A percentile compares a stretch with the other conserved stretches of the same genome.
These are phyloP conservation scores for Botrytis deweyae DNA, from an alignment of 2,329 filamentous ascomycete genomes.

Conservation along the genomic window DNA sequence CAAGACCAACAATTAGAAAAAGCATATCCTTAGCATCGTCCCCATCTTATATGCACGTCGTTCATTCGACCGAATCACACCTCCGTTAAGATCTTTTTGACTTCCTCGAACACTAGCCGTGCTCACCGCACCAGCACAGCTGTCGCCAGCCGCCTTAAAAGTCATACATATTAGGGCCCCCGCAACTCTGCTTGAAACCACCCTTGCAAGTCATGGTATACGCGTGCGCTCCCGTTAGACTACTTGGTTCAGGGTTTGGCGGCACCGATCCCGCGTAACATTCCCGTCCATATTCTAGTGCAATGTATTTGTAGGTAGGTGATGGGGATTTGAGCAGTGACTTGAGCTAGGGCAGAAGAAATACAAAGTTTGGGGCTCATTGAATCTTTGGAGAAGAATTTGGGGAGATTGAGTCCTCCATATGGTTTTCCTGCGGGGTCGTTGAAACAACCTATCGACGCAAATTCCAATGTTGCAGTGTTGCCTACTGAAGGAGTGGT, in stretches of 20 bases:
- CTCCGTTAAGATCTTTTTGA: background rate
- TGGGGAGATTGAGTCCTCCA: constrained; percentile 38
- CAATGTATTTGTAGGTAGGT: constrained; percentile 37
- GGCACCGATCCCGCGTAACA: constrained; percentile 39
- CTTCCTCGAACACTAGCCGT: background rate
- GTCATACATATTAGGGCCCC: constrained; percentile 41
- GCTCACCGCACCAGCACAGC: constrained; percentile 14
- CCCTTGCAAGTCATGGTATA: constrained; percentile 25
- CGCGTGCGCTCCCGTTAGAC: constrained; percentile 24
- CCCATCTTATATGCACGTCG: background rate
- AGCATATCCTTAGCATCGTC: background rate
- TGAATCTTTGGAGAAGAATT: constrained; percentile 38
- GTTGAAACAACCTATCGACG: constrained; percentile 38
- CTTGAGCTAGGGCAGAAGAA: constrained; percentile 36
- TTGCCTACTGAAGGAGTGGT: constrained; percentile 19
- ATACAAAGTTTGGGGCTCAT: constrained; percentile 42
- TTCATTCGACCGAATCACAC: background rate
- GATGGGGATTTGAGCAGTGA: constrained; percentile 35
- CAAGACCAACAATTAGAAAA: background rate
- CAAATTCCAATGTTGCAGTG: constrained; percentile 35
- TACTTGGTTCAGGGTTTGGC: constrained; percentile 20
- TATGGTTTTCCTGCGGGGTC: constrained; percentile 30
- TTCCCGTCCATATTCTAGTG: constrained; percentile 41
- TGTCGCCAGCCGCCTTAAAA: constrained; percentile 35
- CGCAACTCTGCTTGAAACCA: constrained; percentile 36